A percentile compares a stretch with the other conserved stretches of the same genome.
phyloP scores from a whole-genome alignment of 306 rosid species.

The Biancaea sappan region DNA sequence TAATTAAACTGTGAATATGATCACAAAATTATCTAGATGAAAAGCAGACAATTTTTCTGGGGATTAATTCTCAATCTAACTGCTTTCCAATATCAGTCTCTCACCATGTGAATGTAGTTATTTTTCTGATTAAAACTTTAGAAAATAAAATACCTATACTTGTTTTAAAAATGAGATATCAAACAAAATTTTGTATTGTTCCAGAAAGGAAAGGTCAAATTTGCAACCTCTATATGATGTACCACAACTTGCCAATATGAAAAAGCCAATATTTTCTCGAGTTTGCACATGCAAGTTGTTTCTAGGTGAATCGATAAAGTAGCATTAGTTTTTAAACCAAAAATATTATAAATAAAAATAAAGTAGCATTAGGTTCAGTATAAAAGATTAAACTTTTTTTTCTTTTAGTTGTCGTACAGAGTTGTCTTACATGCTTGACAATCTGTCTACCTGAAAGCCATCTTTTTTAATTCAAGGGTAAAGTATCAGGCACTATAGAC shows the following conservation, averaged over 20 bases:
- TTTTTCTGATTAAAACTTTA: not conserved
- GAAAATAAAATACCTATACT: not conserved
- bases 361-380: not conserved
- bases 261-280: not conserved
- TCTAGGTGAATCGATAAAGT: not conserved
- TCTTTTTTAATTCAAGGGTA: not conserved
- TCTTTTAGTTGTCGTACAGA: not conserved
- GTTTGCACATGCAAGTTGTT: not conserved
- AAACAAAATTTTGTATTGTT: not conserved
- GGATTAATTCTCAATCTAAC: not conserved
- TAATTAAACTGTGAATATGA: too few species aligned
- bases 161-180: not conserved
- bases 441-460: not conserved
- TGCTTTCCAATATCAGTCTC: not conserved
- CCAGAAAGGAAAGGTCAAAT: not conserved
- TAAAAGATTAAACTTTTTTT: not conserved
- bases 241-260: not conserved
- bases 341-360: too few species aligned
- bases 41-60: not conserved
- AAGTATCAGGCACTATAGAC: slow-evolving; percentile 1
- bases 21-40: not conserved
- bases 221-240: not conserved
- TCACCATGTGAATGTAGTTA: not conserved
- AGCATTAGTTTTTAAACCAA: not conserved
- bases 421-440: not conserved